A percentile compares a stretch with the other conserved stretches of the same genome.
Evolutionary conservation across 768 basidiomycete genomes (phyloP).

Genomic region (Boletus rufocinnamomeus): DNA sequence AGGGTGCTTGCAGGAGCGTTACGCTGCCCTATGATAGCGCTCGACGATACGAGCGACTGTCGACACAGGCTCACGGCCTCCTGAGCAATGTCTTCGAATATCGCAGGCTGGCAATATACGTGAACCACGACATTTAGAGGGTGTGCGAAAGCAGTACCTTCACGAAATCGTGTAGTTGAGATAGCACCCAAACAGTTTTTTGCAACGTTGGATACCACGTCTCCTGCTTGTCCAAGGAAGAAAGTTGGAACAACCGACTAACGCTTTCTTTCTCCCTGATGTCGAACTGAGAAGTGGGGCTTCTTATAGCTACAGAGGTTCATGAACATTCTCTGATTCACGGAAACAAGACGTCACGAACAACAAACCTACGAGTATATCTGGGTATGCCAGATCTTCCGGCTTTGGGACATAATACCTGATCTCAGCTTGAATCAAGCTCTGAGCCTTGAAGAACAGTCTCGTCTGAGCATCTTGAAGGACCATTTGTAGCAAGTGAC

Average conservation of each 20-base stretch:
- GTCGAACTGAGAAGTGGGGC: conserved; percentile 44
- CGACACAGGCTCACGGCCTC: conserved; percentile 86
- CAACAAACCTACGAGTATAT: conserved; percentile 68
- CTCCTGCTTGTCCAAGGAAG: conserved; percentile 71
- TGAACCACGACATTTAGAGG: neutral
- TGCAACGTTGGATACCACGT: conserved; percentile 92
- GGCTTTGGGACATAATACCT: conserved; percentile 74
- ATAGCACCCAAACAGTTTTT: conserved; percentile 89
- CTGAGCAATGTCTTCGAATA: conserved; percentile 96
- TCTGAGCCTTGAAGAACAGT: conserved; percentile 94
- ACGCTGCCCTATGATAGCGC: conserved; percentile 60
- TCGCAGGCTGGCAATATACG: conserved; percentile 65
- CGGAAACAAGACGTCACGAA: neutral
- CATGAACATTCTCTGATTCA: conserved; percentile 7
- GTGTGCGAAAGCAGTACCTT: conserved; percentile 55
- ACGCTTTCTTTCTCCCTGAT: conserved; percentile 69
- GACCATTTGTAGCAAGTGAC: conserved; percentile 82
- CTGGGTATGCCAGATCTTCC: conserved; percentile 86
- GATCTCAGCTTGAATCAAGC: conserved; percentile 87
- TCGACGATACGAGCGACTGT: conserved; percentile 74
- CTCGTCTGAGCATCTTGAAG: conserved; percentile 96
- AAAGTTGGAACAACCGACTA: conserved; percentile 67
- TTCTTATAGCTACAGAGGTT: conserved; percentile 44
- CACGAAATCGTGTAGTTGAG: conserved; percentile 87
- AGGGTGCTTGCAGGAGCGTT: conserved; percentile 46